Conservation (phyloP, 345 rosid species). For the Syzygium oleosum region DNA sequence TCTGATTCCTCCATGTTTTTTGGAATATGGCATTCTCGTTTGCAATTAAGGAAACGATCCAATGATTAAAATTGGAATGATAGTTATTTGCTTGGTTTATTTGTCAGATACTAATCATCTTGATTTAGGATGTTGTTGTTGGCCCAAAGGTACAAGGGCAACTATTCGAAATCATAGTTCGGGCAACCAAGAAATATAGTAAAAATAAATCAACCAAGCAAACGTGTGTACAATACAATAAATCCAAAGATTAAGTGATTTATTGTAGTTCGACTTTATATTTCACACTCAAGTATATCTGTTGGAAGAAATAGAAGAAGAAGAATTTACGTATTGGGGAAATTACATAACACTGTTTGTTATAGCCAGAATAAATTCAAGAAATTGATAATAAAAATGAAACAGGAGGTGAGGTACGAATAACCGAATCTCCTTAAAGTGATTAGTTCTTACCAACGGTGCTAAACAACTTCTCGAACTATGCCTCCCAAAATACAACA, state of each 20-base stretch:
- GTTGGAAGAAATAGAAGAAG: too few species aligned
- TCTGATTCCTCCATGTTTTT: neutral
- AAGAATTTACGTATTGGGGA: too few species aligned
- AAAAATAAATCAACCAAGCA: neutral
- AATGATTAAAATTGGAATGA: neutral
- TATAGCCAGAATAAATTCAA: too few species aligned
- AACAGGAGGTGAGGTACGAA: too few species aligned
- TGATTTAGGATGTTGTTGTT: neutral
- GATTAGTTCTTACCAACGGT: too few species aligned
- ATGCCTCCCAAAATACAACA: too few species aligned
- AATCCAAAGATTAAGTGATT: neutral
- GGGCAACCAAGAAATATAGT: neutral
- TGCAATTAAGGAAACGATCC: neutral
- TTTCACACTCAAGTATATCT: neutral
- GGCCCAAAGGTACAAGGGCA: neutral
- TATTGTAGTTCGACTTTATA: neutral
- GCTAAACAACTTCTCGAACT: too few species aligned
- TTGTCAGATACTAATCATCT: neutral
- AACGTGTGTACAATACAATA: neutral
- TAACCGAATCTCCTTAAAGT: too few species aligned
- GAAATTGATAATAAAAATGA: too few species aligned
- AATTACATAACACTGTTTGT: too few species aligned
- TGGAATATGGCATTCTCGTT: neutral
- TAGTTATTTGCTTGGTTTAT: neutral
- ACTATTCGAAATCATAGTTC: neutral